Evolutionary conservation across 257 asterid genomes (phyloP).

Genomic region (Sherardia arvensis): DNA sequence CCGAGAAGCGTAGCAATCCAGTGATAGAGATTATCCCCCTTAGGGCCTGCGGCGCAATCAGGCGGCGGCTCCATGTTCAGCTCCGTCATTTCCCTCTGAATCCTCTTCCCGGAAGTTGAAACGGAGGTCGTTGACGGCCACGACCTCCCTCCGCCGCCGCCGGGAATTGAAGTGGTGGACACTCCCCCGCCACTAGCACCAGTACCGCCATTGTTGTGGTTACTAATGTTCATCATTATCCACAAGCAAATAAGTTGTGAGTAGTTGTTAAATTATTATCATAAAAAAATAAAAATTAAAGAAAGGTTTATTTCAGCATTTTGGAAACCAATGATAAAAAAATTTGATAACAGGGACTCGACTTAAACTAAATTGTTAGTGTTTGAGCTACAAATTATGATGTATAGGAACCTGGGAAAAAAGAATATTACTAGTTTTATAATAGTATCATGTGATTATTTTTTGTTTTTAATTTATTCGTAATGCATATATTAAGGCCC

Average conservation of each 20-base stretch:
- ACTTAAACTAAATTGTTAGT: no score
- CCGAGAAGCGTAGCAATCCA: constrained; percentile 96
- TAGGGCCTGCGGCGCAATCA: constrained; percentile 90
- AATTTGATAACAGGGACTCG: no score
- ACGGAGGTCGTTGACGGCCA: constrained; percentile 91
- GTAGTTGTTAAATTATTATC: no score
- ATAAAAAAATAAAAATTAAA: no score
- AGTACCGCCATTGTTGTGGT: background rate
- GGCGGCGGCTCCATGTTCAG: constrained; percentile 72
- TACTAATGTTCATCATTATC: constrained; percentile 1
- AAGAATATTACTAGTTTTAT: no score
- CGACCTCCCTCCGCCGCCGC: constrained; percentile 46
- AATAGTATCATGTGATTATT: no score
- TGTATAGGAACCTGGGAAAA: no score
- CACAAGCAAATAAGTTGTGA: background rate
- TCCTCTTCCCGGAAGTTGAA: constrained; percentile 77
- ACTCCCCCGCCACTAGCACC: constrained; percentile 2
- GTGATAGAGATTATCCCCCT: constrained; percentile 95
- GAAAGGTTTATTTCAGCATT: no score
- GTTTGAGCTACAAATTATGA: no score
- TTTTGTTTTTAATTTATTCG: no score
- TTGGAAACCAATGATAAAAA: no score
- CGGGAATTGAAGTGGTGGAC: constrained; percentile 8
- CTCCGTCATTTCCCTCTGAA: constrained; percentile 84
- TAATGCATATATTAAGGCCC: no score